phyloP scores from a whole-genome alignment of 257 asterid genomes.

The Nyctanthes arbortristis region DNA sequence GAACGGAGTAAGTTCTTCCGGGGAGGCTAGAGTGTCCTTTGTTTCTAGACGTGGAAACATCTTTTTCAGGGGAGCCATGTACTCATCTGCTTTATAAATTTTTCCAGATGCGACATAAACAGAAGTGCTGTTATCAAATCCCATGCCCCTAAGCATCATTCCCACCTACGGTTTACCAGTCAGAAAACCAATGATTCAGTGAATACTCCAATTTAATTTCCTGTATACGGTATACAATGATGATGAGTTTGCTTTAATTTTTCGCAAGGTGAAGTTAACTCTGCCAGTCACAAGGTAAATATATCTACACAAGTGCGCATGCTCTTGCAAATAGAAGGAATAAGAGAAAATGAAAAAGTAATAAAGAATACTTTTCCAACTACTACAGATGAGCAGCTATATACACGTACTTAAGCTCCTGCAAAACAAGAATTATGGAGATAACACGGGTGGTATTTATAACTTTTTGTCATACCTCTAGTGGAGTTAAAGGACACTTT shows the following conservation, averaged over 20 bases:
- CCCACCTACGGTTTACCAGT: slow-evolving; percentile 65
- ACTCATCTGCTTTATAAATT: slow-evolving; percentile 81
- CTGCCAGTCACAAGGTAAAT: not conserved
- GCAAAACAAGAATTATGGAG: too few relatives aligned
- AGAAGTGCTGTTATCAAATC: slow-evolving; percentile 84
- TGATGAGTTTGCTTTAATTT: not conserved
- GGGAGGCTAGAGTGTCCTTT: slow-evolving; percentile 74
- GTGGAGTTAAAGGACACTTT: slow-evolving; percentile 93
- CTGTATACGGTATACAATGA: not conserved
- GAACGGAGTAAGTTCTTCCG: slow-evolving; percentile 81
- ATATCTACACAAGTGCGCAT: not conserved
- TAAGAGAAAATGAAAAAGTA: not conserved
- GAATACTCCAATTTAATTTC: not conserved
- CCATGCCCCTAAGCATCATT: slow-evolving; percentile 99
- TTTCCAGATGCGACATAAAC: slow-evolving; percentile 93
- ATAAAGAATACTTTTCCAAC: too few relatives aligned
- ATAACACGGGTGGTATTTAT: too few relatives aligned
- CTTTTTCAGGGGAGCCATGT: slow-evolving; percentile 93
- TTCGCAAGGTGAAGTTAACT: not conserved
- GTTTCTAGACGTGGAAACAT: slow-evolving; percentile 89
- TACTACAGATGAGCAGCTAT: too few relatives aligned
- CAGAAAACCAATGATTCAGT: not conserved
- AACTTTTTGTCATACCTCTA: slow-evolving; percentile 60
- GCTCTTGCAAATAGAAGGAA: not conserved
- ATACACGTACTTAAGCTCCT: too few relatives aligned